phyloP scores from a whole-genome alignment of 2,329 filamentous ascomycete genomes.

The Aspergillus glaucus region DNA sequence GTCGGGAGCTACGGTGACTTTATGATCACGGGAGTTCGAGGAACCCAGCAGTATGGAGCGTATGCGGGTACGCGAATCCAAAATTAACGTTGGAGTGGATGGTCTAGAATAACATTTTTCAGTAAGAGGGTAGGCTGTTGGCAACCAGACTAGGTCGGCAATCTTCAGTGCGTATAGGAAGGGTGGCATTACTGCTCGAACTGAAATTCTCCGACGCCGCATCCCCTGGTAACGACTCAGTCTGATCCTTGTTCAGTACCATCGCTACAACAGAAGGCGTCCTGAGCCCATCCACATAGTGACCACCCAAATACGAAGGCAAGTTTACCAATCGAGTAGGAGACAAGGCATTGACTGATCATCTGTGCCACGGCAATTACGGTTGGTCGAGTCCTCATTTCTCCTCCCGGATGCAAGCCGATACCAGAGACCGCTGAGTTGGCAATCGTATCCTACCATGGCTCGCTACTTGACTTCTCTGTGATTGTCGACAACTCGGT shows the following conservation, averaged over 20 bases:
- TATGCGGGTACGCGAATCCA: constrained; percentile 33
- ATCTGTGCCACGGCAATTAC: constrained; percentile 12
- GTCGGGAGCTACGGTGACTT: constrained; percentile 28
- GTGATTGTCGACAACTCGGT: constrained; percentile 13
- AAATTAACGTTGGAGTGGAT: constrained; percentile 31
- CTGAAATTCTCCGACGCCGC: no score
- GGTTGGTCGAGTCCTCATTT: constrained; percentile 6
- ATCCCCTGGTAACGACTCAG: neutral
- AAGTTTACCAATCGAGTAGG: neutral
- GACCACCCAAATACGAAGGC: neutral
- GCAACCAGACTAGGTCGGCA: neutral
- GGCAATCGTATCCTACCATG: constrained; percentile 24
- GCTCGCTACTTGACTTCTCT: constrained; percentile 12
- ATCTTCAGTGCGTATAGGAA: neutral
- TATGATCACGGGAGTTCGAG: constrained; percentile 34
- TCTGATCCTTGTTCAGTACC: neutral
- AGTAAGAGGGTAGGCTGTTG: neutral
- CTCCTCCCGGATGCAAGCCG: constrained; percentile 16
- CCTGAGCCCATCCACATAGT: neutral
- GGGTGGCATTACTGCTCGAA: no score
- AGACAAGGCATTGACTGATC: constrained; percentile 10
- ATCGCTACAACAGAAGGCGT: neutral
- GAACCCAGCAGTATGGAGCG: constrained; percentile 31
- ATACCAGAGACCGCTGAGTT: constrained; percentile 20
- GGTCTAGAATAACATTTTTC: constrained; percentile 1